These are phyloP conservation scores for Entomortierella chlamydospora DNA, from an alignment of 192 early-diverging fungal species.

Conservation along the genomic window DNA sequence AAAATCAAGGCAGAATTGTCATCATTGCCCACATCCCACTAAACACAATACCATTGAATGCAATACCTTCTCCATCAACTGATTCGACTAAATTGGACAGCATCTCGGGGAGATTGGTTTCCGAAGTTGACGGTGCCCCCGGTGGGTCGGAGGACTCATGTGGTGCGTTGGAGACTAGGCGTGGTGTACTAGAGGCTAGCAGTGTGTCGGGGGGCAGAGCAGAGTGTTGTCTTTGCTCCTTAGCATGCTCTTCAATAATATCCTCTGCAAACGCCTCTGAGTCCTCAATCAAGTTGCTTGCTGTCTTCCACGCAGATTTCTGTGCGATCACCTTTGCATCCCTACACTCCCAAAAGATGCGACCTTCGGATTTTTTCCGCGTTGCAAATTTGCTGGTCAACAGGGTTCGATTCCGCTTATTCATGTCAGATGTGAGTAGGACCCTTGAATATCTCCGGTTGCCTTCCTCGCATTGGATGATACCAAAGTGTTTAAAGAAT, in stretches of 20 bases:
- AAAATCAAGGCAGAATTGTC: too few species aligned
- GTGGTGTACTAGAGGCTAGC: too few species aligned
- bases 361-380: constrained; percentile 5
- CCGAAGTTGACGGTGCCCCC: too few species aligned
- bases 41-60: too few species aligned
- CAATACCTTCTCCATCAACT: too few species aligned
- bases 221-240: constrained; percentile 8
- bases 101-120: too few species aligned
- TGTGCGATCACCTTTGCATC: constrained; percentile 7
- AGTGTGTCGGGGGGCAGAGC: too few species aligned
- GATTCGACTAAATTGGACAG: too few species aligned
- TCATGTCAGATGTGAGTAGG: neutral
- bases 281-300: constrained; percentile 19
- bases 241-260: constrained; percentile 13
- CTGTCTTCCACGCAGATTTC: constrained; percentile 14
- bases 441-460: constrained; percentile 12
- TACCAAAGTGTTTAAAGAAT: constrained; percentile 16
- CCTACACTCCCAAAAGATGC: constrained; percentile 9
- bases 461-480: constrained; percentile 5
- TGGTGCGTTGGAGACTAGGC: too few species aligned
- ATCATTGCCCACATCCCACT: too few species aligned
- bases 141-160: too few species aligned
- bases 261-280: constrained; percentile 4
- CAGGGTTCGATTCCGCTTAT: neutral
- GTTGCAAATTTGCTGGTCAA: constrained; percentile 14